Percentiles rank a stretch among this genome's conserved stretches.
Evolutionary conservation across 768 basidiomycete genomes (phyloP).

Genomic region (Neoboletus magnificus): DNA sequence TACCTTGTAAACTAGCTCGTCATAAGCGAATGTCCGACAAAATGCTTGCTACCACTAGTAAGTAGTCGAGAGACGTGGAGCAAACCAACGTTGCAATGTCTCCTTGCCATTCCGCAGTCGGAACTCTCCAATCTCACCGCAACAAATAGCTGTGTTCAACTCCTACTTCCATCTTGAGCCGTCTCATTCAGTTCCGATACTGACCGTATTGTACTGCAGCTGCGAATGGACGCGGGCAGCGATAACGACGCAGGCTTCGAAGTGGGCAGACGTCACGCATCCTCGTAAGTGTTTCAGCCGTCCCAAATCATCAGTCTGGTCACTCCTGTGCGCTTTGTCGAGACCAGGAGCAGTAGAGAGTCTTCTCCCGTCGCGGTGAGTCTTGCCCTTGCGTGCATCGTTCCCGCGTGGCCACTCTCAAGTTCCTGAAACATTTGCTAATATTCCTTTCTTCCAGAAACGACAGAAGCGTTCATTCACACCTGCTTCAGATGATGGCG

Average conservation of each 20-base stretch:
- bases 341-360: slow-evolving; percentile 53
- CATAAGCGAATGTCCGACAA: no score
- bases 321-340: slow-evolving; percentile 6
- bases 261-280: slow-evolving; percentile 36
- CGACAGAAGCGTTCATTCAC: slow-evolving; percentile 48
- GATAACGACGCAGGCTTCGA: slow-evolving; percentile 24
- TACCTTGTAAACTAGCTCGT: background rate
- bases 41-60: background rate
- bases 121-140: background rate
- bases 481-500: slow-evolving; percentile 51
- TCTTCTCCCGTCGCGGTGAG: slow-evolving; percentile 49
- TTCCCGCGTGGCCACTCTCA: background rate
- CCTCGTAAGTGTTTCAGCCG: slow-evolving; percentile 32
- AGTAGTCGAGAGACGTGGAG: slow-evolving; percentile 1
- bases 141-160: background rate
- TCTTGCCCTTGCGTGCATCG: slow-evolving; percentile 1
- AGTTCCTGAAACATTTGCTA: background rate
- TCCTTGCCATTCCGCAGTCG: background rate
- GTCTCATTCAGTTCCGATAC: background rate
- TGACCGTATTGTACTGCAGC: background rate
- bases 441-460: slow-evolving; percentile 28
- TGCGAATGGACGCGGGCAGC: slow-evolving; percentile 14
- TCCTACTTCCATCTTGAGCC: background rate
- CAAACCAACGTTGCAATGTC: slow-evolving; percentile 8
- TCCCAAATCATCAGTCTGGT: background rate